These are phyloP conservation scores for Musa itinerans DNA, from an alignment of 176 grass and related monocot genomes.

Conservation along the genomic window DNA sequence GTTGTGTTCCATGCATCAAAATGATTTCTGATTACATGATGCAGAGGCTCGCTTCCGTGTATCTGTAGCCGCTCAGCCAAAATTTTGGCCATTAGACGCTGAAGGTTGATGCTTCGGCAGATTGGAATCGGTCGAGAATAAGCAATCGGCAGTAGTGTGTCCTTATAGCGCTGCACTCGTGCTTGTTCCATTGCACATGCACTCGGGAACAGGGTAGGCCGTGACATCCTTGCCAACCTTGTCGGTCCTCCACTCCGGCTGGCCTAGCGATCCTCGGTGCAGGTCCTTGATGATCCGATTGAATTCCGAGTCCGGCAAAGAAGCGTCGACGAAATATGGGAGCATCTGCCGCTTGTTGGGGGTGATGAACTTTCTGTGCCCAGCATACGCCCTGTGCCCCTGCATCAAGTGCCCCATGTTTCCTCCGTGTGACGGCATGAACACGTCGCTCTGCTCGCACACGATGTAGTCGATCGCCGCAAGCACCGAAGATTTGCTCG, in stretches of 20 bases:
- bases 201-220: constrained; percentile 11
- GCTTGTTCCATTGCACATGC: constrained; percentile 15
- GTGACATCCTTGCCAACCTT: constrained; percentile 17
- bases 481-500: constrained; percentile 4
- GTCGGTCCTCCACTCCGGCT: not conserved
- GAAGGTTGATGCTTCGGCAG: too few relatives aligned
- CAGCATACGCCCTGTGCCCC: constrained; percentile 6
- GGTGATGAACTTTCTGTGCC: constrained; percentile 15
- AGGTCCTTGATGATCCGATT: constrained; percentile 2
- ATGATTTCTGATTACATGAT: too few relatives aligned
- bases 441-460: constrained; percentile 17
- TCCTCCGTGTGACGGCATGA: constrained; percentile 16
- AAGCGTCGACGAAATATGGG: not conserved
- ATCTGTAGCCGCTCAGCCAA: too few relatives aligned
- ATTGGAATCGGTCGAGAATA: too few relatives aligned
- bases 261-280: not conserved
- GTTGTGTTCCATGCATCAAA: too few relatives aligned
- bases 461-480: constrained; percentile 15
- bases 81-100: too few relatives aligned
- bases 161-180: not conserved
- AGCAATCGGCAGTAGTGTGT: not conserved
- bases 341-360: constrained; percentile 16
- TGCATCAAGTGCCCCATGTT: constrained; percentile 19
- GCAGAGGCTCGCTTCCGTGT: too few relatives aligned
- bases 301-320: not conserved